Evolutionary conservation across 2,329 filamentous ascomycete genomes (phyloP).

Genomic region (Fusarium keratoplasticum): DNA sequence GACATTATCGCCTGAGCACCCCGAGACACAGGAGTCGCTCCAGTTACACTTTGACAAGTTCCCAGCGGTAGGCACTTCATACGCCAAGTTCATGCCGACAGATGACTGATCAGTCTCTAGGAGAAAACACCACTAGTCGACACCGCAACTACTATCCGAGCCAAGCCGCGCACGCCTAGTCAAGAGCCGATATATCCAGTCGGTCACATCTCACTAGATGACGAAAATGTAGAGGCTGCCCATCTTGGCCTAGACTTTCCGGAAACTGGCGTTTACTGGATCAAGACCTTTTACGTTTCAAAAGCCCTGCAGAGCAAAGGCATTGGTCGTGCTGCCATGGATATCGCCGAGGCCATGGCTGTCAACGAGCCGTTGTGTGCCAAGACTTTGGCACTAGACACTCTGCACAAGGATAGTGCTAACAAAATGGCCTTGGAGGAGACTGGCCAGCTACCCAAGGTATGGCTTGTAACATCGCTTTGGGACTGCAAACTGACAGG

Average conservation of each 20-base stretch:
- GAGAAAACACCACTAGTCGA: conserved; percentile 27
- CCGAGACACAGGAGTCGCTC: conserved; percentile 1
- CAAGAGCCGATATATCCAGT: conserved; percentile 30
- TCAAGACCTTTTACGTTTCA: conserved; percentile 47
- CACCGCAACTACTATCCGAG: conserved; percentile 29
- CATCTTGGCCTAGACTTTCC: conserved; percentile 35
- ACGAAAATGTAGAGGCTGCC: conserved; percentile 20
- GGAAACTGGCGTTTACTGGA: conserved; percentile 40
- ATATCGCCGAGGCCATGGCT: conserved; percentile 44
- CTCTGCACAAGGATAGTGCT: conserved; percentile 39
- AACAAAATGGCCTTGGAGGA: conserved; percentile 3
- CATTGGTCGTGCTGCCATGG: conserved; percentile 46
- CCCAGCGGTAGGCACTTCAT: conserved; percentile 8
- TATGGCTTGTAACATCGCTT: neutral
- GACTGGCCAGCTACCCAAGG: conserved; percentile 12
- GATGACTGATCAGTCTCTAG: neutral
- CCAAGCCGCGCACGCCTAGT: conserved; percentile 24
- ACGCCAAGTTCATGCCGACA: fast-evolving
- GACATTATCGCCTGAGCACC: conserved; percentile 20
- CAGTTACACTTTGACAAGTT: conserved; percentile 27
- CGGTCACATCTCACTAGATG: conserved; percentile 43
- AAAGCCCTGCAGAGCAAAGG: conserved; percentile 40
- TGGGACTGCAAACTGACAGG: neutral
- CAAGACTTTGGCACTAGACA: conserved; percentile 42
- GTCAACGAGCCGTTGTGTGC: conserved; percentile 40